Conservation (phyloP, 2,329 filamentous ascomycete species). For the Paraphoma sp. region DNA sequence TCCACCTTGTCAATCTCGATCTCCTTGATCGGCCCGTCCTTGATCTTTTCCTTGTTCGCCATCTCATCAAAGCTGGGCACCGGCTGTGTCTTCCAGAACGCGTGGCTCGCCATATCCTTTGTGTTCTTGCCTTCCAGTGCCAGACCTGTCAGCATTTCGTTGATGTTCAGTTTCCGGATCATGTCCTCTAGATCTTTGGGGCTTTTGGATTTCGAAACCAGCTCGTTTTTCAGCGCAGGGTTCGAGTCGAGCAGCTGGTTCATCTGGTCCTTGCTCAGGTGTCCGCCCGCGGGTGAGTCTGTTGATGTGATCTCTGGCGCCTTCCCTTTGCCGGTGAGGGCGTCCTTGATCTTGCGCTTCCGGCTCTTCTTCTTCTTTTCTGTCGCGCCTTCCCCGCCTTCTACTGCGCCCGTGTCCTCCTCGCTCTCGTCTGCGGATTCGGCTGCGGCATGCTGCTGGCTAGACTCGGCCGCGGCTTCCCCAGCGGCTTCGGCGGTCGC, state of each 20-base stretch:
- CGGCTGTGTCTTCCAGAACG: conserved; percentile 98
- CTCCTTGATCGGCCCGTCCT: conserved; percentile 84
- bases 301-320: conserved; percentile 29
- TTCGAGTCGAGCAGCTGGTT: conserved; percentile 46
- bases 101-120: conserved; percentile 97
- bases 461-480: conserved; percentile 48
- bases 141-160: conserved; percentile 76
- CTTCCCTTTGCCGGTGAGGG: conserved; percentile 46
- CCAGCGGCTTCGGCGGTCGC: conserved; percentile 57
- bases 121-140: conserved; percentile 84
- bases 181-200: conserved; percentile 51
- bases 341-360: conserved; percentile 65
- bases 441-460: conserved; percentile 32
- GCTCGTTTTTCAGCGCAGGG: conserved; percentile 47
- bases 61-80: conserved; percentile 78
- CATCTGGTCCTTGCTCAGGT: conserved; percentile 48
- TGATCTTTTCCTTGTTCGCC: conserved; percentile 50
- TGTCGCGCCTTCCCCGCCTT: conserved; percentile 34
- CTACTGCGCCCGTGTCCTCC: conserved; percentile 49
- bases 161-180: conserved; percentile 68
- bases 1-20: conserved; percentile 80
- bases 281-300: conserved; percentile 36
- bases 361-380: conserved; percentile 73
- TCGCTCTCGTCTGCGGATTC: conserved; percentile 42
- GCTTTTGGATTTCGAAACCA: conserved; percentile 38